Percentiles rank a stretch among this genome's conserved stretches.
Evolutionary conservation across 805 yeast species (phyloP).

Genomic region (Barnettozyma vustinii): DNA sequence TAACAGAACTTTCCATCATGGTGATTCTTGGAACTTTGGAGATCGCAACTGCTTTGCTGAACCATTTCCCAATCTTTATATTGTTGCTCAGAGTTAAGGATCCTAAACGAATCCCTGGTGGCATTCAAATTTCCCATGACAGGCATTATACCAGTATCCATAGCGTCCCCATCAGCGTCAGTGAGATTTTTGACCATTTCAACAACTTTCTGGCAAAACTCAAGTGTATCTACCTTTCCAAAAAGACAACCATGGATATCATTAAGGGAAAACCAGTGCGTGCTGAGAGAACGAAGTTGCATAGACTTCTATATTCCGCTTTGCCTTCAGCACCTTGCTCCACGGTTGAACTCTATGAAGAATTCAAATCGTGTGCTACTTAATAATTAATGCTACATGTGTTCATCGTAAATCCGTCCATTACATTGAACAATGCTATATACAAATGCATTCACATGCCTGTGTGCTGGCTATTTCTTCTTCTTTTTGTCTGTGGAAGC

Average conservation of each 20-base stretch:
- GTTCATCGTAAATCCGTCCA: neutral
- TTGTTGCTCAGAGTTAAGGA: constrained; percentile 75
- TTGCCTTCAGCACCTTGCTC: constrained; percentile 34
- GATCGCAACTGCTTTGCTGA: constrained; percentile 54
- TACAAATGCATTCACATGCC: constrained; percentile 5
- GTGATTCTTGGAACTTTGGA: constrained; percentile 48
- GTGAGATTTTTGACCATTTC: constrained; percentile 45
- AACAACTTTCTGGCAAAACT: constrained; percentile 35
- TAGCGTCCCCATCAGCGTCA: constrained; percentile 41
- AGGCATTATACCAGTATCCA: constrained; percentile 26
- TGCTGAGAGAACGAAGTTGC: constrained; percentile 44
- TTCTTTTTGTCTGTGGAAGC: constrained; percentile 32
- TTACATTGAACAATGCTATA: constrained; percentile 6
- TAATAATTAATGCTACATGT: neutral
- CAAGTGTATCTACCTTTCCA: constrained; percentile 38
- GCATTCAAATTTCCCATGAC: constrained; percentile 32
- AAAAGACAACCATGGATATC: constrained; percentile 34
- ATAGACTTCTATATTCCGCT: constrained; percentile 46
- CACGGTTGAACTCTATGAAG: constrained; percentile 4
- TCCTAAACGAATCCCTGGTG: constrained; percentile 62
- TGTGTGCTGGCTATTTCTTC: constrained; percentile 29
- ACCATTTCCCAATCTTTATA: constrained; percentile 85
- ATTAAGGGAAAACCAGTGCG: constrained; percentile 39
- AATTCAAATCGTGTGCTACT: constrained; percentile 1
- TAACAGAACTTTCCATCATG: constrained; percentile 48